These are phyloP conservation scores for Eimeria praecox DNA, from an alignment of 169 alveolate species.

Conservation along the genomic window DNA sequence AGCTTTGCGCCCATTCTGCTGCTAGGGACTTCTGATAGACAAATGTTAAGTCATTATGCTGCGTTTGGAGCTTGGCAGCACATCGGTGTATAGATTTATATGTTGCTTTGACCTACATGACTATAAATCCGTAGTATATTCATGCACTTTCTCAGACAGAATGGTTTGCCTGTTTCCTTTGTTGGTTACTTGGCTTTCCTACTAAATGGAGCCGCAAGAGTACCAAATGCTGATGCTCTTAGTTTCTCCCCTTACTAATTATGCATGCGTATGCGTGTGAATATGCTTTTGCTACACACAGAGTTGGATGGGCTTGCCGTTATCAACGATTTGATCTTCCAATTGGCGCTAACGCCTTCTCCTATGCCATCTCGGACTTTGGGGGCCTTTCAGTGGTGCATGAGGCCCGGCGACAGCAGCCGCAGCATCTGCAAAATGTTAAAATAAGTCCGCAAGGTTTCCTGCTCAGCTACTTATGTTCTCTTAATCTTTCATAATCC, in stretches of 20 bases:
- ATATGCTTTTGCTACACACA: not conserved
- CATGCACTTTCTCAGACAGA: not conserved
- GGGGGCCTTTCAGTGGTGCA: slow-evolving; percentile 75
- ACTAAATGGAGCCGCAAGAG: not conserved
- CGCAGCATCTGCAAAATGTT: not conserved
- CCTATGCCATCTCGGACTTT: slow-evolving; percentile 85
- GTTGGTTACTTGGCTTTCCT: not conserved
- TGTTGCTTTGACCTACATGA: not conserved
- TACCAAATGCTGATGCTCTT: not conserved
- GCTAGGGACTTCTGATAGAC: not conserved
- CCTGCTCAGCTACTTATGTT: not conserved
- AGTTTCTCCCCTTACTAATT: not conserved
- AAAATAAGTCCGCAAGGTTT: not conserved
- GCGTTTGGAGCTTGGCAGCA: not conserved
- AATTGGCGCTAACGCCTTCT: slow-evolving; percentile 87
- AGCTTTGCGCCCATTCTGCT: not conserved
- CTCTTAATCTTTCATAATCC: not conserved
- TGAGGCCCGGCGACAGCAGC: slow-evolving; percentile 42
- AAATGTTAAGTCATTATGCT: not conserved
- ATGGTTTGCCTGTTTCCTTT: not conserved
- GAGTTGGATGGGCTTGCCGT: slow-evolving; percentile 94
- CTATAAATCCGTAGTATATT: no score
- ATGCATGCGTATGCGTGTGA: not conserved
- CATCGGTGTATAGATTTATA: not conserved
- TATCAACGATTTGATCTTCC: slow-evolving; percentile 91